A percentile compares a stretch with the other conserved stretches of the same genome.
These are phyloP conservation scores for Paracoccidioides lutzii DNA, from an alignment of 2,329 filamentous ascomycete genomes.

Conservation along the genomic window DNA sequence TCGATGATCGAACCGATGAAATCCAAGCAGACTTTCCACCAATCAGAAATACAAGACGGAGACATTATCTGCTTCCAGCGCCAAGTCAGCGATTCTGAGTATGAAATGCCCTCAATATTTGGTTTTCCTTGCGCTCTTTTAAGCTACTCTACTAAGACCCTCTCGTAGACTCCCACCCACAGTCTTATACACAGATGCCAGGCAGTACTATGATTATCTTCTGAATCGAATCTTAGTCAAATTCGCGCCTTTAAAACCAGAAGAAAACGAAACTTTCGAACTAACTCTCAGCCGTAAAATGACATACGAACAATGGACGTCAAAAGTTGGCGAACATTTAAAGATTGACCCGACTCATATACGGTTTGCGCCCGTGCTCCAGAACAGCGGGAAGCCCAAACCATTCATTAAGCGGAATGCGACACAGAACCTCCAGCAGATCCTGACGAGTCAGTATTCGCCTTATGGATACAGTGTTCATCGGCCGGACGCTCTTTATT, in stretches of 20 bases:
- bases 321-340: conserved; percentile 68
- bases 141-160: background rate
- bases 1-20: conserved; percentile 95
- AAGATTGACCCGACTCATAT: conserved; percentile 72
- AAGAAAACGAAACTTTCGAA: conserved; percentile 53
- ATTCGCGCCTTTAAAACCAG: conserved; percentile 53
- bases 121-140: background rate
- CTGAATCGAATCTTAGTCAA: conserved; percentile 67
- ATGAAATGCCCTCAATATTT: conserved; percentile 5
- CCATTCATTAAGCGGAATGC: conserved; percentile 59
- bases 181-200: conserved; percentile 52
- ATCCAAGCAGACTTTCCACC: conserved; percentile 73
- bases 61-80: conserved; percentile 94
- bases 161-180: conserved; percentile 21
- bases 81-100: conserved; percentile 34
- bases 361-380: conserved; percentile 79
- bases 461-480: conserved; percentile 58
- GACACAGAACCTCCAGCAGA: conserved; percentile 60
- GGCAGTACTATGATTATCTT: conserved; percentile 86
- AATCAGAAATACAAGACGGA: conserved; percentile 90
- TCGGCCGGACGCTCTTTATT: conserved; percentile 68
- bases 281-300: conserved; percentile 77
- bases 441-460: conserved; percentile 63
- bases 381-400: conserved; percentile 64
- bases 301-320: conserved; percentile 73